Conservation (phyloP, 2,329 filamentous ascomycete genomes). For the Verticillium nonalfalfae region DNA sequence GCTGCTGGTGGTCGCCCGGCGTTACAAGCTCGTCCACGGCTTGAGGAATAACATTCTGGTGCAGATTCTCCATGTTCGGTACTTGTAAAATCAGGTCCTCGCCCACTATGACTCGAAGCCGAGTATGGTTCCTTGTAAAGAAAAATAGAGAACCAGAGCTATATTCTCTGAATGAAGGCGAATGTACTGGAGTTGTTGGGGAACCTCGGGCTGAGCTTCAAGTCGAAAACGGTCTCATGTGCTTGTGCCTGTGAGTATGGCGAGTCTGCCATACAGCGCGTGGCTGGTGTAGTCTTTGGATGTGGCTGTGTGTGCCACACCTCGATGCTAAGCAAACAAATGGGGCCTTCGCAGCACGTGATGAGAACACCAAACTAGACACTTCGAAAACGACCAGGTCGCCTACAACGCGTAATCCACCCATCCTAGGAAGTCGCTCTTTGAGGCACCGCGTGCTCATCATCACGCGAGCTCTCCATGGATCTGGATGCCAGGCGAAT, state of each 20-base stretch:
- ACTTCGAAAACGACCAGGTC: no score
- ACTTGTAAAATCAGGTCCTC: not conserved
- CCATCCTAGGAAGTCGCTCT: no score
- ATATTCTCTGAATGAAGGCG: not conserved
- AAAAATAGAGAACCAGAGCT: not conserved
- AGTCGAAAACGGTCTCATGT: not conserved
- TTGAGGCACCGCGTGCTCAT: not conserved
- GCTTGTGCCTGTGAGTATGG: not conserved
- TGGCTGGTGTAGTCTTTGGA: not conserved
- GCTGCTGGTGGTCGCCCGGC: not conserved
- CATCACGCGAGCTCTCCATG: not conserved
- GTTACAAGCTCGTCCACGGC: not conserved
- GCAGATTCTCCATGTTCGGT: not conserved
- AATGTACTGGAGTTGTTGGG: not conserved
- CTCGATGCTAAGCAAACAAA: no score
- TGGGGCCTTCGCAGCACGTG: not conserved
- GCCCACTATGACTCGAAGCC: not conserved
- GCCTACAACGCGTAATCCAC: no score
- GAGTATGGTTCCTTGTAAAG: not conserved
- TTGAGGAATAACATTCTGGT: not conserved
- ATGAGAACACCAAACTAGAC: not conserved
- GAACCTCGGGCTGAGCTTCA: not conserved
- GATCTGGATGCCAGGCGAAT: not conserved
- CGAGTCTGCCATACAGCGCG: not conserved
- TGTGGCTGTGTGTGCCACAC: not conserved